These are phyloP conservation scores for Jackrogersella multiformis DNA, from an alignment of 495 filamentous ascomycete genomes.

Conservation along the genomic window DNA sequence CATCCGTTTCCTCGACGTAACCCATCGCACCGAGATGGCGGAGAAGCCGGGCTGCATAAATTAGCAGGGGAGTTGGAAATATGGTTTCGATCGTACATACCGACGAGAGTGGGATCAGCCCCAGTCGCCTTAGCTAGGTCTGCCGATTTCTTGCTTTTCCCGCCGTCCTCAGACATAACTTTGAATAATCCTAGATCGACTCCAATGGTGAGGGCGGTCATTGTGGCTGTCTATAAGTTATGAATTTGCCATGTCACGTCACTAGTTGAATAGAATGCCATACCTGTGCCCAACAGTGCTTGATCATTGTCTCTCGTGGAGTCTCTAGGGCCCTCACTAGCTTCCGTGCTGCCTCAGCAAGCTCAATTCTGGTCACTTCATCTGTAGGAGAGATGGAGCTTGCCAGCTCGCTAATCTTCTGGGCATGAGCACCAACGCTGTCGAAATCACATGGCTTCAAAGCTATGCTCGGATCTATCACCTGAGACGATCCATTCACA, in stretches of 20 bases:
- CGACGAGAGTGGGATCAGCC: slow-evolving; percentile 3
- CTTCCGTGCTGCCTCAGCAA: slow-evolving; percentile 43
- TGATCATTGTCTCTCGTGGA: slow-evolving; percentile 49
- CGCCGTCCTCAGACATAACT: slow-evolving; percentile 19
- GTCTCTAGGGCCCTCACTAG: slow-evolving; percentile 46
- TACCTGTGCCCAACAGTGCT: slow-evolving; percentile 48
- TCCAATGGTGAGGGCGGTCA: slow-evolving; percentile 18
- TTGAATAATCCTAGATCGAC: slow-evolving; percentile 18
- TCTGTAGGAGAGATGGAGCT: slow-evolving; percentile 6
- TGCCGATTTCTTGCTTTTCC: slow-evolving; percentile 12
- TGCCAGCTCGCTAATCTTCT: slow-evolving; percentile 7
- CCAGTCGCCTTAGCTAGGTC: slow-evolving; percentile 20
- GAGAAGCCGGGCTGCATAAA: slow-evolving; percentile 44
- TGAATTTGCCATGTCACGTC: neutral
- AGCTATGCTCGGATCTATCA: slow-evolving; percentile 8
- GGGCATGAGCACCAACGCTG: slow-evolving; percentile 2
- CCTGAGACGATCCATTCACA: neutral
- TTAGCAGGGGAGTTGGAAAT: neutral
- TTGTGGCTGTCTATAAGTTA: slow-evolving; percentile 6
- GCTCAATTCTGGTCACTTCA: slow-evolving; percentile 9
- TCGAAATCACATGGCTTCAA: slow-evolving; percentile 18
- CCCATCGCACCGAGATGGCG: slow-evolving; percentile 58
- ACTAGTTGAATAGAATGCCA: neutral
- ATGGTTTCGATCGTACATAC: neutral
- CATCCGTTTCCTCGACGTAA: slow-evolving; percentile 51